A percentile compares a stretch with the other conserved stretches of the same genome.
These are phyloP conservation scores for Leishmania turanica DNA, from an alignment of 208 protist species.

Conservation along the genomic window DNA sequence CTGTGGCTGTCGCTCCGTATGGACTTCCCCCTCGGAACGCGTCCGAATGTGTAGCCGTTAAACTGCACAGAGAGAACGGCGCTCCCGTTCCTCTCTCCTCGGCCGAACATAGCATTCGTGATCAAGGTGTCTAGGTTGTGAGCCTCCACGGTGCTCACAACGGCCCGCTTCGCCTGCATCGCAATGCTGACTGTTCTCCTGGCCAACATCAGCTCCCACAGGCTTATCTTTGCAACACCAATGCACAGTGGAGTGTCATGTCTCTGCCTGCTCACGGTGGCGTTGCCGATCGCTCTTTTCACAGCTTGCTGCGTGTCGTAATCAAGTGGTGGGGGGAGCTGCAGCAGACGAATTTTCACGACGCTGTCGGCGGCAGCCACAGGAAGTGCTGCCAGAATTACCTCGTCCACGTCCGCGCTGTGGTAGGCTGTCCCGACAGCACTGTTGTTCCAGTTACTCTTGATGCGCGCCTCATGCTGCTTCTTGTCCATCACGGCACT, in stretches of 20 bases:
- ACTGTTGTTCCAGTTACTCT: conserved; percentile 66
- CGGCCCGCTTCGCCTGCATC: conserved; percentile 69
- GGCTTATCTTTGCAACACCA: conserved; percentile 78
- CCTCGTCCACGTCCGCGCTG: conserved; percentile 41
- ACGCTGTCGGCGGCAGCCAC: conserved; percentile 49
- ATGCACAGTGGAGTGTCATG: conserved; percentile 70
- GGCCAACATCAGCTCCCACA: conserved; percentile 65
- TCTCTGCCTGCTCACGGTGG: conserved; percentile 23
- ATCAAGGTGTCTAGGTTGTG: conserved; percentile 68
- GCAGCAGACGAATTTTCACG: conserved; percentile 83
- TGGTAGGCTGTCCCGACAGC: conserved; percentile 71
- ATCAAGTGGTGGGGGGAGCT: conserved; percentile 61
- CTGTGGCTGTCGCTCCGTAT: conserved; percentile 29
- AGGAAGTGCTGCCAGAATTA: conserved; percentile 71
- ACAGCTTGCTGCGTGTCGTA: conserved; percentile 27
- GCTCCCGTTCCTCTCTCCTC: conserved; percentile 62
- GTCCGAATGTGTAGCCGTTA: conserved; percentile 61
- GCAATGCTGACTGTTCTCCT: conserved; percentile 67
- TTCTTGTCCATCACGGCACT: conserved; percentile 20
- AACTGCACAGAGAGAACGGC: conserved; percentile 76
- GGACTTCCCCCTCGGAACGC: conserved; percentile 42
- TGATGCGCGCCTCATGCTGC: conserved; percentile 59
- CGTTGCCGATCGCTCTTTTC: conserved; percentile 6
- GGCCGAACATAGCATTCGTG: conserved; percentile 79
- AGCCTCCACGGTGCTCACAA: conserved; percentile 59